These are phyloP conservation scores for Populus pruinosa DNA, from an alignment of 345 rosid genomes.

Conservation along the genomic window DNA sequence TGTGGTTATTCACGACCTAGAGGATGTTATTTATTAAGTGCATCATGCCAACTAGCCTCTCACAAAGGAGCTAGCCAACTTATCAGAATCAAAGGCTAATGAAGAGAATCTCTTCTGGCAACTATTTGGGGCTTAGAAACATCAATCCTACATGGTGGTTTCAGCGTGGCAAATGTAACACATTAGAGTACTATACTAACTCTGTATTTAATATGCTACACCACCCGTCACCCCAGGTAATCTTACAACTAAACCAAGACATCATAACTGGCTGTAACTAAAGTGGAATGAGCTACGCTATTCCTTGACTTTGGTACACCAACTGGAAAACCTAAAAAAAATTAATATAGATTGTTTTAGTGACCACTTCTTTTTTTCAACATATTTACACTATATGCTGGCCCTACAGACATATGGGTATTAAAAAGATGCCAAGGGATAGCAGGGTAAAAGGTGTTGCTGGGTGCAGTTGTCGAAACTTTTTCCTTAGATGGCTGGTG, in stretches of 20 bases:
- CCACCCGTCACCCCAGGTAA: neutral
- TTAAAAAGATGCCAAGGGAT: neutral
- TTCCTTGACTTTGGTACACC: neutral
- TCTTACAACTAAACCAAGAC: neutral
- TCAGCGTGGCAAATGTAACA: neutral
- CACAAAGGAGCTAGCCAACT: neutral
- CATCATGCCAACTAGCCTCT: neutral
- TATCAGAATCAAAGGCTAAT: neutral
- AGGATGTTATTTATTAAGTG: neutral
- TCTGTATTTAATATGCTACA: neutral
- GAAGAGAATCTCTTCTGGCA: neutral
- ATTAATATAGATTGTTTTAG: neutral
- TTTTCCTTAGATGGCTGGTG: neutral
- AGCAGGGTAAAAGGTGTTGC: neutral
- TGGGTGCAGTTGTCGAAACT: neutral
- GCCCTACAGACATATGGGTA: neutral
- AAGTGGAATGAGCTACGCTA: neutral
- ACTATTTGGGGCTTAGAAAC: neutral
- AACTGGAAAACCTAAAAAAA: neutral
- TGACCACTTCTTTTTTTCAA: neutral
- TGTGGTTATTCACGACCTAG: neutral
- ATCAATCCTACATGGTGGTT: neutral
- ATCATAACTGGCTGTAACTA: neutral
- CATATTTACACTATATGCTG: neutral
- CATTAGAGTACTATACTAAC: neutral